Conservation (phyloP, 257 asterid genomes). For the Solanum sejunctum region DNA sequence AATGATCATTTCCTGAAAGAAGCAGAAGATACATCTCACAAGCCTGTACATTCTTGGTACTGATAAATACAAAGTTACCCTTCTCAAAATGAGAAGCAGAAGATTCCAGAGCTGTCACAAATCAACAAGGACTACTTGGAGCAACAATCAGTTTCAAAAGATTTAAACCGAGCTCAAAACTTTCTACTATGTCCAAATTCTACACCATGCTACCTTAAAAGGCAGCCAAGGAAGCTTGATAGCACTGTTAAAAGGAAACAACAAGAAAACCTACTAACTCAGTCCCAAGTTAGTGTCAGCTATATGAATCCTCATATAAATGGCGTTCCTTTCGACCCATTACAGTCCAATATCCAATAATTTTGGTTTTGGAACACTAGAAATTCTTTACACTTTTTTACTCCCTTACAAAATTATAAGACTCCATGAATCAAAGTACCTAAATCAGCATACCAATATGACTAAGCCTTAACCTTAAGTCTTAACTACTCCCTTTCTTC, state of each 20-base stretch:
- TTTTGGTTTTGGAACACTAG: neutral
- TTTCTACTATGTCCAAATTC: neutral
- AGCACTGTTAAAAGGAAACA: neutral
- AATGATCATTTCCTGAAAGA: constrained; percentile 61
- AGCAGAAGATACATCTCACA: neutral
- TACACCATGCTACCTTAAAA: neutral
- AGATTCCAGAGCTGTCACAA: neutral
- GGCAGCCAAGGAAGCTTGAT: neutral
- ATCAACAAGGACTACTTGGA: neutral
- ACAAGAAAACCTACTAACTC: neutral
- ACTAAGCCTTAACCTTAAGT: neutral
- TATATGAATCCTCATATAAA: neutral
- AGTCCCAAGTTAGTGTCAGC: neutral
- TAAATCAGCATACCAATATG: neutral
- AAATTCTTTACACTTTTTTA: neutral
- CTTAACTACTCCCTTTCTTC: neutral
- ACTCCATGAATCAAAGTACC: neutral
- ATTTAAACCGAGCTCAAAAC: neutral
- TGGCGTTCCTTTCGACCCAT: neutral
- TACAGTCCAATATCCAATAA: neutral
- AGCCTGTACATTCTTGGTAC: neutral
- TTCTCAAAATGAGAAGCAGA: neutral
- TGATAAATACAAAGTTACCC: neutral
- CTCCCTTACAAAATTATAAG: neutral
- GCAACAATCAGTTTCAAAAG: neutral